Evolutionary conservation across 179 eudicot species (phyloP), one percentile per base, ranked within the genome.

Genomic region (Spinacia oleracea): DNA sequence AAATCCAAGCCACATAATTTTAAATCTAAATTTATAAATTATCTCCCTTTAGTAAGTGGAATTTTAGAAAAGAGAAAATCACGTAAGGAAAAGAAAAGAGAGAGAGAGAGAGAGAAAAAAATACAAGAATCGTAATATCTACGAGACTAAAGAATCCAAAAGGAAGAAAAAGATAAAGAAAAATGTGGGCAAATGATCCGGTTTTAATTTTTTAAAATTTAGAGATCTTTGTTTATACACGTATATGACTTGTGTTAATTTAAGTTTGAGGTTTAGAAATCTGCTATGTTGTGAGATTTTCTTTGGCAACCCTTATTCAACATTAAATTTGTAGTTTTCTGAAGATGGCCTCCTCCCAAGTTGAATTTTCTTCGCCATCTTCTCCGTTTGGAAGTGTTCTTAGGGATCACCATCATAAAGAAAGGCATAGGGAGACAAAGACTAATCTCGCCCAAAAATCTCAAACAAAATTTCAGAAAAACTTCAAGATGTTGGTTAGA

Each of bases 401-500:
- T 14, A 89, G 74, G 70, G 88, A 83, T 48, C 82, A 75, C 21
- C 87, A 84, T 35, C 74, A 74, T 16, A 76, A 46, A 38, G 80
- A 83, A 1, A 65, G 70, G 11, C 79, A 53, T 15, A 80, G 63
- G 65, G 75, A 83, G 45, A 29, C 77, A 59, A 81, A 59, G 16
- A 60, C 64, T 7, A 68, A 53, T 64, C 38, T 59, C 11, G 62
- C 25, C 38, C 20, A 73, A 6, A 77, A 82, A 51, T 38, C 83
- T 3, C 70, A 82, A 27, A 46, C 77, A 0, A 72, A 29, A 27
- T 80, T 87, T 63, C 86, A 87, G 29, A 60, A 12, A 27, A 60
- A 60, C 29, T 72, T 85, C n/a, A 87, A 88, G 51, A 81, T 82
- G 31, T 76, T 89, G 43, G 91, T 88, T 4, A 81, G 81, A 38